Base-by-base conservation (phyloP, 108 stramenopile genomes). In the Skeletonema menzelii region DNA sequence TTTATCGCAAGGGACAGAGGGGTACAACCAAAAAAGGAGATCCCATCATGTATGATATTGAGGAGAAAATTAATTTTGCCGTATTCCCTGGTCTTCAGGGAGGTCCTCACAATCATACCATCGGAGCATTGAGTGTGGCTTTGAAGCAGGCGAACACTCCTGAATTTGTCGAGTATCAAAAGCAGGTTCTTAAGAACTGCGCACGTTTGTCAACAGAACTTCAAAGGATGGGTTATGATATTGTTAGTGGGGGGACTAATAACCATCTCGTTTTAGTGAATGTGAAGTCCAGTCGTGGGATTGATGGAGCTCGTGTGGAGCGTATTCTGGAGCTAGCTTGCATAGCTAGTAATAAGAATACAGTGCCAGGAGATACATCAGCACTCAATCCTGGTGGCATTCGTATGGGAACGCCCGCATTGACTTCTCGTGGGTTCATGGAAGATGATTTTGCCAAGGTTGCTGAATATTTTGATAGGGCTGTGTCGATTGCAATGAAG, bases 41-140 rank as follows among this genome's bases (percentile, higher is more conserved):
- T 20, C 90, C 96, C 17, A 96, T 96, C 65, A 90, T 96, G 88
- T 98, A 98, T 74, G 97, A 99, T 77, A 59, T 98, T 28, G 97
- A 98, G 73, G 90, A 94, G 8, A 96, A 94, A 73, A 97, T 99
- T 69, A 98, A 99, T 71, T 99, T 98, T 82, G 88, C 97, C 27
- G 99, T 99, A 27, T 99, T 99, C 79, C 99, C 99, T 7, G 97
- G 98, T 35, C 73, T 98, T 30, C 99, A 99, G 82, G 99, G 99
- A 30, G 99, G 99, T 17, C 99, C 99, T 5, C 99, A 99, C 91
- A 99, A 99, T 83, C 98, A 99, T 79, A 99, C 98, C 30, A 99
- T 99, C 72, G 93, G 97, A 7, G 99, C 99, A 7, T 81, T 99
- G 55, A 92, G 98, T 0, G 97, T 97, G 44, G 97, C 96, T 30